Evolutionary conservation across 805 yeast species (phyloP).

Genomic region (Yueomyces sinensis): DNA sequence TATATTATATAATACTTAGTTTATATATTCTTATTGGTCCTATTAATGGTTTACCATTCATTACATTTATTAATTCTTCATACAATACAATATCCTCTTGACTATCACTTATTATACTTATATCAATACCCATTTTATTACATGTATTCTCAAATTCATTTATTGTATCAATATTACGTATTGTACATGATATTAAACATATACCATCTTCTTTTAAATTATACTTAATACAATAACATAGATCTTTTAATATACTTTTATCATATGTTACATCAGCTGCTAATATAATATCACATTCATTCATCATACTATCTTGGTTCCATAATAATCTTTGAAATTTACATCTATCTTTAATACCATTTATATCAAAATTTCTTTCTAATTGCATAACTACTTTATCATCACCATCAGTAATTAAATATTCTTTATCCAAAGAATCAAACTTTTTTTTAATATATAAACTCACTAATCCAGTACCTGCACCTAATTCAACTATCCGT

Average conservation of each 20-base stretch:
- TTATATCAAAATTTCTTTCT: slow-evolving; percentile 31
- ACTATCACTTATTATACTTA: slow-evolving; percentile 14
- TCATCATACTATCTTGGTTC: slow-evolving; percentile 32
- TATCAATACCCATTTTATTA: slow-evolving; percentile 7
- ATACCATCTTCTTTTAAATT: slow-evolving; percentile 7
- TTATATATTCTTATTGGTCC: slow-evolving; percentile 18
- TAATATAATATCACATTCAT: slow-evolving; percentile 36
- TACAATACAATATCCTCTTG: slow-evolving; percentile 2
- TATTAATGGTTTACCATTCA: slow-evolving; percentile 5
- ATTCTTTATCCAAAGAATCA: slow-evolving; percentile 1
- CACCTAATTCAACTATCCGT: slow-evolving; percentile 58
- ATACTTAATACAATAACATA: slow-evolving; percentile 34
- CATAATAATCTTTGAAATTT: slow-evolving; percentile 44
- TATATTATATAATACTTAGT: slow-evolving; percentile 1
- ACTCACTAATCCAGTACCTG: slow-evolving; percentile 75
- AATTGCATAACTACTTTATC: slow-evolving; percentile 11
- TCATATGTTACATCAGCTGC: slow-evolving; percentile 92
- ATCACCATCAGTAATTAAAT: slow-evolving; percentile 23
- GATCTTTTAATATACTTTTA: slow-evolving; percentile 37
- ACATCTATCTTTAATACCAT: slow-evolving; percentile 20
- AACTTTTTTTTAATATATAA: slow-evolving; percentile 8
- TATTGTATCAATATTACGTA: slow-evolving; percentile 46
- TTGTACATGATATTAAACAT: slow-evolving; percentile 54
- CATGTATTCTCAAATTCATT: slow-evolving; percentile 30
- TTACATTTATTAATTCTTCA: slow-evolving; percentile 3